phyloP scores from a whole-genome alignment of 495 filamentous ascomycete genomes.

The Penicillium cosmopolitanum region DNA sequence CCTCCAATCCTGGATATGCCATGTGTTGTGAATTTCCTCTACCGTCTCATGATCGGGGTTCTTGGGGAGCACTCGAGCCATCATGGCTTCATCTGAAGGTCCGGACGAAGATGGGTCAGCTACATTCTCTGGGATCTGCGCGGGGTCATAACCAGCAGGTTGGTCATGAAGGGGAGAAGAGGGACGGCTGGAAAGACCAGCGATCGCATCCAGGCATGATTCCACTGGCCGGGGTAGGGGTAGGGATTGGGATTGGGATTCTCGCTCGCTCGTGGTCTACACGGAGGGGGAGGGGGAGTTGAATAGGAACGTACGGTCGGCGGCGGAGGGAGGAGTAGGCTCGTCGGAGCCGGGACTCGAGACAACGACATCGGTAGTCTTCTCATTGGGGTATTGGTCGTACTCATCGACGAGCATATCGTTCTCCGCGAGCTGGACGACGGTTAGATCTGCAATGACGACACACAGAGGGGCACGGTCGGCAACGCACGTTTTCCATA shows the following conservation, averaged over 20 bases:
- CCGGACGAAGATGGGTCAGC: constrained; percentile 20
- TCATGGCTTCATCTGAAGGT: constrained; percentile 77
- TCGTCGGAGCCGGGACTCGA: constrained; percentile 66
- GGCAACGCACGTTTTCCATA: constrained; percentile 53
- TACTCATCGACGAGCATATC: constrained; percentile 76
- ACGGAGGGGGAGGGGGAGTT: constrained; percentile 13
- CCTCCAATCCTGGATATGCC: constrained; percentile 84
- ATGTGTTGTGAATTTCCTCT: constrained; percentile 73
- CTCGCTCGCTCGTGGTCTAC: neutral
- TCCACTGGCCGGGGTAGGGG: neutral
- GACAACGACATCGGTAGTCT: constrained; percentile 84
- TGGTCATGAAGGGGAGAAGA: neutral
- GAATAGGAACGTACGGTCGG: constrained; percentile 65
- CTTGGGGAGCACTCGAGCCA: constrained; percentile 71
- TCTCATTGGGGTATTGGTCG: constrained; percentile 74
- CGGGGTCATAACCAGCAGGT: neutral
- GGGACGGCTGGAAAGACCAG: neutral
- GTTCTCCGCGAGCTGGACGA: constrained; percentile 45
- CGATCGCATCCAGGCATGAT: neutral
- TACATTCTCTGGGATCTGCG: constrained; percentile 4
- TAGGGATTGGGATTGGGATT: neutral
- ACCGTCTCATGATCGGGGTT: constrained; percentile 73
- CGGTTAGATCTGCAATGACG: constrained; percentile 36
- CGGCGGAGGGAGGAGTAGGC: constrained; percentile 60
- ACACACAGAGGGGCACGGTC: constrained; percentile 30